A percentile compares a stretch with the other conserved stretches of the same genome.
Conservation (phyloP, 257 asterid species). For the Ophiorrhiza pumila region DNA sequence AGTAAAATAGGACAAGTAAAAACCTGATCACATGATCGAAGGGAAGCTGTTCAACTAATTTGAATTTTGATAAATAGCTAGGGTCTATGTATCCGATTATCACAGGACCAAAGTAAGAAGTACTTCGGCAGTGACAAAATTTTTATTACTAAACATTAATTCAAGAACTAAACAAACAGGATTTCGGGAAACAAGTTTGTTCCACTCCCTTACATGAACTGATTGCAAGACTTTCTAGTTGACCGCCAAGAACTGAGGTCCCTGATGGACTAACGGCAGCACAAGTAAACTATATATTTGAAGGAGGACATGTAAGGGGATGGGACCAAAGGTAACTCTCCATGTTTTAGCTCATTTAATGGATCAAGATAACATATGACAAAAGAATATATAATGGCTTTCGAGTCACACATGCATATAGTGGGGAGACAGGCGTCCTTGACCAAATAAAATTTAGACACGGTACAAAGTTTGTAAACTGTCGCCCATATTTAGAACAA, state of each 20-base stretch:
- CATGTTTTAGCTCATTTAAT: background rate
- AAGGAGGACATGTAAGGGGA: background rate
- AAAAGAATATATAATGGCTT: background rate
- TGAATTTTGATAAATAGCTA: too few relatives aligned
- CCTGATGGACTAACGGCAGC: background rate
- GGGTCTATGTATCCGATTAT: too few relatives aligned
- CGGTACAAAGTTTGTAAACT: too few relatives aligned
- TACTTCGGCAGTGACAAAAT: too few relatives aligned
- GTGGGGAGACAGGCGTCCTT: too few relatives aligned
- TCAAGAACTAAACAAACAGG: background rate
- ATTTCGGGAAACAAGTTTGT: too few relatives aligned
- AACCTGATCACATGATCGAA: too few relatives aligned
- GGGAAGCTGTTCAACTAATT: too few relatives aligned
- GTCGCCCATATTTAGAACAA: too few relatives aligned
- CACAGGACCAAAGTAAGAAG: too few relatives aligned
- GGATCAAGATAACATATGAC: background rate
- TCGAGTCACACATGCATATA: background rate
- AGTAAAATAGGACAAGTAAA: conserved; percentile 2
- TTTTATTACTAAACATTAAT: background rate
- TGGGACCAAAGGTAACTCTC: background rate
- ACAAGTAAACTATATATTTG: background rate
- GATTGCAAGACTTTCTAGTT: too few relatives aligned
- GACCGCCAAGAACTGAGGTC: background rate
- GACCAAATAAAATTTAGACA: too few relatives aligned
- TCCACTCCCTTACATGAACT: background rate